Evolutionary conservation across 495 filamentous ascomycete species (phyloP).

Genomic region (Evansstolkia leycettana): DNA sequence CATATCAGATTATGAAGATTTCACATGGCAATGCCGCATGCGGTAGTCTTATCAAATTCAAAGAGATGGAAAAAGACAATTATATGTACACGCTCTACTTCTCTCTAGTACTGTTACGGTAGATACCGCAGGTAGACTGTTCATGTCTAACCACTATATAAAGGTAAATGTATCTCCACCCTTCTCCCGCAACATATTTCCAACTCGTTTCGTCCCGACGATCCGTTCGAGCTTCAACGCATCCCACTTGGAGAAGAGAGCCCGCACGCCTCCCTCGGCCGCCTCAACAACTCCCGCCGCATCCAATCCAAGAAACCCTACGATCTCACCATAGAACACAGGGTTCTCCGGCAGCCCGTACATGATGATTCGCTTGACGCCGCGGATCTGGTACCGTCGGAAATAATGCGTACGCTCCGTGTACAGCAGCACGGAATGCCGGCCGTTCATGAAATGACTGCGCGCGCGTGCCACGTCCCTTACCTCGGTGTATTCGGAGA

Average conservation of each 20-base stretch:
- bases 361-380: constrained; percentile 68
- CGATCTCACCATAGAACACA: constrained; percentile 77
- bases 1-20: too few relatives aligned
- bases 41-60: too few relatives aligned
- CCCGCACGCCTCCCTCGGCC: constrained; percentile 42
- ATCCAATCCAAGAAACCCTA: constrained; percentile 49
- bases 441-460: constrained; percentile 73
- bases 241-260: constrained; percentile 82
- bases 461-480: constrained; percentile 70
- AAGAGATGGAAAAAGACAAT: too few relatives aligned
- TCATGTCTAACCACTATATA: too few relatives aligned
- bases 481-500: constrained; percentile 76
- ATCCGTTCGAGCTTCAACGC: constrained; percentile 76
- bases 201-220: constrained; percentile 63
- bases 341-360: constrained; percentile 86
- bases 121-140: too few relatives aligned
- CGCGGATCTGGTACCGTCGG: constrained; percentile 64
- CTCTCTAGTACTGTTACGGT: too few relatives aligned
- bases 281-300: constrained; percentile 19
- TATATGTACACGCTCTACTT: too few relatives aligned
- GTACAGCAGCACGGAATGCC: constrained; percentile 76
- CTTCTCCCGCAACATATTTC: constrained; percentile 56
- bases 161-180: constrained; percentile 77
- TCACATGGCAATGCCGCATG: too few relatives aligned
- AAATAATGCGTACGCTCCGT: constrained; percentile 94